Conservation (phyloP, 805 yeast species). For the Nakazawaea siamensis region DNA sequence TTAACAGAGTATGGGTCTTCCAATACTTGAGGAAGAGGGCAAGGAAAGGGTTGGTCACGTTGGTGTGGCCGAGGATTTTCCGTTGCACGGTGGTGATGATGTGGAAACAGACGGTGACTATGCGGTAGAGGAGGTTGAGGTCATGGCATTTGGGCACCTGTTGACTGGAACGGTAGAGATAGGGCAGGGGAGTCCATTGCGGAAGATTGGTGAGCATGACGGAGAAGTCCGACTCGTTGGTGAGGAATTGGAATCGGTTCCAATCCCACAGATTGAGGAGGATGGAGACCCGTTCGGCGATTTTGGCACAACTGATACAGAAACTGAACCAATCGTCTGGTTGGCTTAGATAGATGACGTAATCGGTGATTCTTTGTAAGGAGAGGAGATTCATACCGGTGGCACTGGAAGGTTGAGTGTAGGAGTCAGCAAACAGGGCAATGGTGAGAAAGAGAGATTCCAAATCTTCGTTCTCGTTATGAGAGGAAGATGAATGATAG, state of each 20-base stretch:
- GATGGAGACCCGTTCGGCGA: slow-evolving; percentile 25
- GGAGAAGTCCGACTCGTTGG: slow-evolving; percentile 25
- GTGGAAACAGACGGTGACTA: slow-evolving; percentile 32
- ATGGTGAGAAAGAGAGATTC: slow-evolving; percentile 17
- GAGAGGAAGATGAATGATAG: too few species aligned
- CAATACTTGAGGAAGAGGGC: slow-evolving; percentile 50
- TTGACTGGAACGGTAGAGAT: slow-evolving; percentile 16
- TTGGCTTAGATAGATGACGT: slow-evolving; percentile 35
- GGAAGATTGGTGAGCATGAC: slow-evolving; percentile 23
- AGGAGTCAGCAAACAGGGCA: slow-evolving; percentile 45
- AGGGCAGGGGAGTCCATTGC: slow-evolving; percentile 29
- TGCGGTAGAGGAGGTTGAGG: slow-evolving; percentile 36
- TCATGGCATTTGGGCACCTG: slow-evolving; percentile 24
- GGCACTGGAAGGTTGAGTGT: slow-evolving; percentile 64
- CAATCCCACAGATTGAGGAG: slow-evolving; percentile 36
- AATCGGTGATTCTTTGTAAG: slow-evolving; percentile 43
- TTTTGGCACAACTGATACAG: slow-evolving; percentile 19
- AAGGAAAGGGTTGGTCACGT: slow-evolving; percentile 62
- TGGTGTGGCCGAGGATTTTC: too few species aligned
- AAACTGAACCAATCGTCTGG: slow-evolving; percentile 15
- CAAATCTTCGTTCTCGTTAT: background rate
- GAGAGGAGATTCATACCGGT: slow-evolving; percentile 45
- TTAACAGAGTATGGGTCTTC: slow-evolving; percentile 56
- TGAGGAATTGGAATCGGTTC: slow-evolving; percentile 27
- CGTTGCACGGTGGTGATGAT: too few species aligned